Percentiles rank a stretch among this genome's conserved stretches.
Conservation (phyloP, 2,329 filamentous ascomycete species). For the Hyphodiscus sp. region DNA sequence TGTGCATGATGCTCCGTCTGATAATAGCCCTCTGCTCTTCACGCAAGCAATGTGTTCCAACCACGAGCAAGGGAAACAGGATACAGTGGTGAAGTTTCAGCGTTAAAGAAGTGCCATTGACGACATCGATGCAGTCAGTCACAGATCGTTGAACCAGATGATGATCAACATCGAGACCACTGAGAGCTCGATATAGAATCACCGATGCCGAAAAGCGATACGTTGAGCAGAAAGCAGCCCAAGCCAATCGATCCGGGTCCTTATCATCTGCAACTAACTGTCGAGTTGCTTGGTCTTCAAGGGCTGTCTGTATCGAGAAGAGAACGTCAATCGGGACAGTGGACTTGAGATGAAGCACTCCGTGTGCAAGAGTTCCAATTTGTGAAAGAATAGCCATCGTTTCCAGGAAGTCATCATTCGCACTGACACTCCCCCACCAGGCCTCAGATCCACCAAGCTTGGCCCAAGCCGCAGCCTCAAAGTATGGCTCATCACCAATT, state of each 20-base stretch:
- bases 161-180: constrained; percentile 34
- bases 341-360: constrained; percentile 20
- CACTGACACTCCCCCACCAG: constrained; percentile 35
- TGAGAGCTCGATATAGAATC: constrained; percentile 38
- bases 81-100: constrained; percentile 35
- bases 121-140: constrained; percentile 31
- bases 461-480: constrained; percentile 33
- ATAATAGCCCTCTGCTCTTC: constrained; percentile 25
- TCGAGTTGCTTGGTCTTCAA: constrained; percentile 22
- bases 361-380: constrained; percentile 31
- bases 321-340: constrained; percentile 23
- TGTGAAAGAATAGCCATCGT: constrained; percentile 29
- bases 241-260: constrained; percentile 24
- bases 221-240: constrained; percentile 34
- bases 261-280: constrained; percentile 9
- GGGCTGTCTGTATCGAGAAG: constrained; percentile 19
- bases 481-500: constrained; percentile 33
- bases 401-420: constrained; percentile 29
- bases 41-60: constrained; percentile 32
- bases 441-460: constrained; percentile 34
- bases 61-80: constrained; percentile 34
- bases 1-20: constrained; percentile 19
- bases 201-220: constrained; percentile 32
- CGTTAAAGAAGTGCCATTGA: constrained; percentile 31
- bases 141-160: constrained; percentile 36